These are phyloP conservation scores for Backusella tarrabulga DNA, from an alignment of 192 early-diverging fungal species.

Conservation along the genomic window DNA sequence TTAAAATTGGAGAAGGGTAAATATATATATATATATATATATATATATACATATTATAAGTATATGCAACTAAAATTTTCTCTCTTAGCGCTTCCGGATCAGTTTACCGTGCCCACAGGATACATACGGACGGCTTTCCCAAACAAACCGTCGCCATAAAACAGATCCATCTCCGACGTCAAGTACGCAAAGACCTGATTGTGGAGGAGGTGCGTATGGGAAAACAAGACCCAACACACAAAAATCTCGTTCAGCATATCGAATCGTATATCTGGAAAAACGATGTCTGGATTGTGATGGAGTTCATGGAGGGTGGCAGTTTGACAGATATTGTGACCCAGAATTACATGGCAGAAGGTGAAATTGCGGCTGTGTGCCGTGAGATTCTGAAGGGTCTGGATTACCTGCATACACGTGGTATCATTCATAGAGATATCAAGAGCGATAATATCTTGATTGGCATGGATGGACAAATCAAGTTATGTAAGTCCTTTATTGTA, in stretches of 20 bases:
- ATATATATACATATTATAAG: not conserved
- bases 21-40: not conserved
- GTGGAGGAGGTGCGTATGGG: conserved; percentile 88
- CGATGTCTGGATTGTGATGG: conserved; percentile 90
- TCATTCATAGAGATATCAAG: conserved; percentile 91
- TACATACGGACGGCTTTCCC: conserved; percentile 54
- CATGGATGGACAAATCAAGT: conserved; percentile 66
- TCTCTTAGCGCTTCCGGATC: conserved; percentile 80
- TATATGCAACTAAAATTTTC: not conserved
- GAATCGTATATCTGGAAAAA: conserved; percentile 76
- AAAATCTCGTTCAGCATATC: conserved; percentile 86
- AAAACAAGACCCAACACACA: conserved; percentile 68
- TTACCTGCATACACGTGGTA: conserved; percentile 68
- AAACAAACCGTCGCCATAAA: conserved; percentile 79
- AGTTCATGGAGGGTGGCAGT: conserved; percentile 89
- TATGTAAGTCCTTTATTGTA: conserved; percentile 41
- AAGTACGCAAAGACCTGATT: conserved; percentile 93
- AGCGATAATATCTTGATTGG: conserved; percentile 79
- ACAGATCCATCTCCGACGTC: conserved; percentile 91
- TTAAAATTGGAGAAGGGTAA: conserved; percentile 90
- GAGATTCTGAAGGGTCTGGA: conserved; percentile 77
- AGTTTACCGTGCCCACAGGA: conserved; percentile 80
- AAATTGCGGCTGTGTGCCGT: conserved; percentile 79
- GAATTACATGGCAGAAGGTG: conserved; percentile 76
- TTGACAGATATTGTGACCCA: conserved; percentile 79